These are phyloP conservation scores for Colletotrichum aenigma DNA, from an alignment of 2,329 filamentous ascomycete genomes.

Conservation along the genomic window DNA sequence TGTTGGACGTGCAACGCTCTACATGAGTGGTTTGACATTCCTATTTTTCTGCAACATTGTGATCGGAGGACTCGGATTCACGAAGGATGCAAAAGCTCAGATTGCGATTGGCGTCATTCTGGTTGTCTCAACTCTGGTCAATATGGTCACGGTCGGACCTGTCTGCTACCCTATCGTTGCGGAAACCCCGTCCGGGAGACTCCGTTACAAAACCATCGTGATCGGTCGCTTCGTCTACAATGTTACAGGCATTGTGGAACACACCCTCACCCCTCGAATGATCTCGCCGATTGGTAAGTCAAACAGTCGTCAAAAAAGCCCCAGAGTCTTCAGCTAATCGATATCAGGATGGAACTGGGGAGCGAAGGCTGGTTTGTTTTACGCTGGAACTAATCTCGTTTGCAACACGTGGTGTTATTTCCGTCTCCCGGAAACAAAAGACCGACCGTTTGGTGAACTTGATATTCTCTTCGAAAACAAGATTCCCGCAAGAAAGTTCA, in stretches of 20 bases:
- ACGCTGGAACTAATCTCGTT: slow-evolving; percentile 37
- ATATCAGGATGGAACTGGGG: slow-evolving; percentile 38
- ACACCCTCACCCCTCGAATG: slow-evolving; percentile 40
- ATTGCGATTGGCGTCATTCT: slow-evolving; percentile 35
- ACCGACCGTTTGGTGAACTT: slow-evolving; percentile 47
- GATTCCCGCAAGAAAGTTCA: slow-evolving; percentile 27
- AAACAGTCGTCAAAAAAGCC: fast-evolving
- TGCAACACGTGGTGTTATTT: slow-evolving; percentile 45
- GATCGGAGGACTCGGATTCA: slow-evolving; percentile 34
- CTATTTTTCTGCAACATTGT: slow-evolving; percentile 40
- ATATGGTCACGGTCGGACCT: slow-evolving; percentile 38
- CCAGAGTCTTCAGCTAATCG: background rate
- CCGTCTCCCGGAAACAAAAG: slow-evolving; percentile 48
- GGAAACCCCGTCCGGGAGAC: slow-evolving; percentile 47
- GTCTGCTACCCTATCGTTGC: slow-evolving; percentile 49
- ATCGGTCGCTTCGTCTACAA: slow-evolving; percentile 46
- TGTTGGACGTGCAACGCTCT: slow-evolving; percentile 41
- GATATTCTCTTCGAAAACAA: slow-evolving; percentile 32
- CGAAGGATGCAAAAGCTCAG: background rate
- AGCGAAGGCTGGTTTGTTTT: slow-evolving; percentile 48
- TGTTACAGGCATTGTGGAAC: slow-evolving; percentile 43
- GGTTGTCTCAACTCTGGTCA: slow-evolving; percentile 32
- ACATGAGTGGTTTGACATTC: slow-evolving; percentile 39
- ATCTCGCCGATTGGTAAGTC: slow-evolving; percentile 31
- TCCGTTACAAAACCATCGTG: slow-evolving; percentile 51